Percentiles rank a stretch among this genome's conserved stretches.
phyloP scores from a whole-genome alignment of 1,139 yeast genomes.

The Scheffersomyces quercinus region DNA sequence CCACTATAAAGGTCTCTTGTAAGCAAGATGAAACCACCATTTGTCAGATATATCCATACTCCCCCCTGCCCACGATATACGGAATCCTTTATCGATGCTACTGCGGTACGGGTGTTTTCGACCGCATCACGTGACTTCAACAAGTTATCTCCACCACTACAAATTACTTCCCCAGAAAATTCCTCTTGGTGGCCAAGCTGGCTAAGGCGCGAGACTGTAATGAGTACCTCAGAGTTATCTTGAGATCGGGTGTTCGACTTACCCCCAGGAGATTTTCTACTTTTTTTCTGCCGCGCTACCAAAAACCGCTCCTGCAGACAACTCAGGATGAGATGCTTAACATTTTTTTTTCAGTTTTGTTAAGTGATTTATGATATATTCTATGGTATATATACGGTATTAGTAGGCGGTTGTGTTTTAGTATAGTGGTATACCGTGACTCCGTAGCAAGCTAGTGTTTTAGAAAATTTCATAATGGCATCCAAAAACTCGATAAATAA shows the following conservation, averaged over 20 bases:
- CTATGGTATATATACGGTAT: not conserved
- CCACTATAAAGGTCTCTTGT: too few relatives aligned
- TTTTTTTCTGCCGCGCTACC: slow-evolving; percentile 6
- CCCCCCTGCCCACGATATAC: too few relatives aligned
- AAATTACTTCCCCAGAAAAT: too few relatives aligned
- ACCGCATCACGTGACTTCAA: too few relatives aligned
- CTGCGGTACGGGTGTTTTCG: too few relatives aligned
- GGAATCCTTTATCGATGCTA: too few relatives aligned
- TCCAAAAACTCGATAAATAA: slow-evolving; percentile 78
- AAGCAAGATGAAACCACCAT: too few relatives aligned
- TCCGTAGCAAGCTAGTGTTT: too few relatives aligned
- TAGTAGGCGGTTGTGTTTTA: not conserved
- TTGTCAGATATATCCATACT: too few relatives aligned
- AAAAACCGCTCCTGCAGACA: slow-evolving; percentile 2
- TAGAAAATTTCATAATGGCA: slow-evolving; percentile 50
- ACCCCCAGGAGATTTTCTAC: slow-evolving; percentile 68
- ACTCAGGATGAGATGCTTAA: slow-evolving; percentile 2
- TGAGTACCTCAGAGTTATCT: slow-evolving; percentile 54
- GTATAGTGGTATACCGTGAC: not conserved
- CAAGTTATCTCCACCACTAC: too few relatives aligned
- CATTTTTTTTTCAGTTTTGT: not conserved
- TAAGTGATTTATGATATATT: not conserved
- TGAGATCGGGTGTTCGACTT: slow-evolving; percentile 87
- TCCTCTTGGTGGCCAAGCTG: slow-evolving; percentile 77
- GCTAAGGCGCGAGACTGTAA: slow-evolving; percentile 84